A percentile compares a stretch with the other conserved stretches of the same genome.
Conservation (phyloP, 192 early-diverging fungal genomes). For the Umbelopsis vinacea region DNA sequence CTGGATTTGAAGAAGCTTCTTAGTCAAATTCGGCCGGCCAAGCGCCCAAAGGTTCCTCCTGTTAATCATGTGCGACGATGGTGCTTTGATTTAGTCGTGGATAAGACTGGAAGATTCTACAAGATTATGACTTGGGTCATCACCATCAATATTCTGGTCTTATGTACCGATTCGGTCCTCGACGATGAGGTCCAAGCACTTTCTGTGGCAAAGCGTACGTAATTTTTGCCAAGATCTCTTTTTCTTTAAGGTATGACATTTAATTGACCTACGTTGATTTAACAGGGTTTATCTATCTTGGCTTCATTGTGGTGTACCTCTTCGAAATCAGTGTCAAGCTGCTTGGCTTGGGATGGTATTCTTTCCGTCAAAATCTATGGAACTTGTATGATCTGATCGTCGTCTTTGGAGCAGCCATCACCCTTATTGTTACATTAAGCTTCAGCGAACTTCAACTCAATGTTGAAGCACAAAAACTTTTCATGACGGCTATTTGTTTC, state of each 20-base stretch:
- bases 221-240: neutral
- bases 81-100: conserved; percentile 50
- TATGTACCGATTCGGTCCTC: conserved; percentile 40
- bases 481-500: conserved; percentile 58
- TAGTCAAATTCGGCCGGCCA: conserved; percentile 55
- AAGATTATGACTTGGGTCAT: conserved; percentile 49
- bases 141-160: conserved; percentile 48
- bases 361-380: conserved; percentile 55
- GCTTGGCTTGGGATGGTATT: conserved; percentile 53
- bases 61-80: conserved; percentile 36
- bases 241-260: no score
- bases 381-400: conserved; percentile 72
- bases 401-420: conserved; percentile 53
- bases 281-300: conserved; percentile 46
- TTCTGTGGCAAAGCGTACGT: conserved; percentile 34
- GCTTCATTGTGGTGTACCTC: conserved; percentile 50
- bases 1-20: conserved; percentile 63
- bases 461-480: conserved; percentile 59
- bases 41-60: conserved; percentile 46
- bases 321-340: conserved; percentile 52
- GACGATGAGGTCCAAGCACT: conserved; percentile 26
- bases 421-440: conserved; percentile 31
- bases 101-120: conserved; percentile 54
- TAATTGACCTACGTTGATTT: neutral
- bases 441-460: conserved; percentile 36